These are phyloP conservation scores for Ettlia oleoabundans DNA, from an alignment of 139 green algal species.

Conservation along the genomic window DNA sequence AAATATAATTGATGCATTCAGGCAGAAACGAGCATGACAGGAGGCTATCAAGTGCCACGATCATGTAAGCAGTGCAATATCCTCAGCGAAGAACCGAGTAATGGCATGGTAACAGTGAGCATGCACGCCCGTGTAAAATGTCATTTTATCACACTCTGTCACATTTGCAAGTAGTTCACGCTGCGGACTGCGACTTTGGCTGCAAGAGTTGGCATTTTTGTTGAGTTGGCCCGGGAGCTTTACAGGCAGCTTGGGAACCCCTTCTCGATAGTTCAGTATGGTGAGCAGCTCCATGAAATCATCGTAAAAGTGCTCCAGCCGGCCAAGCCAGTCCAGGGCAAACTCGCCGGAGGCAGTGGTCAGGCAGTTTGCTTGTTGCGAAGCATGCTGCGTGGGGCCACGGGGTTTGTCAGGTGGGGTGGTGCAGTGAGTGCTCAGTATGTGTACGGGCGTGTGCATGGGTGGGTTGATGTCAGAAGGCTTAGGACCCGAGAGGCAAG, in stretches of 20 bases:
- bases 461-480: no score
- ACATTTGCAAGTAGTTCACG: background rate
- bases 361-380: no score
- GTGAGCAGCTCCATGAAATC: background rate
- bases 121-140: background rate
- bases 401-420: no score
- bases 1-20: no score
- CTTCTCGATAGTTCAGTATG: background rate
- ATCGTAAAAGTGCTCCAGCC: conserved; percentile 14
- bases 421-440: no score
- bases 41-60: no score
- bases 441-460: no score
- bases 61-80: conserved; percentile 5
- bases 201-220: background rate
- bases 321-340: conserved; percentile 18
- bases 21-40: no score
- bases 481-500: no score
- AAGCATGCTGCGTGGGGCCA: no score
- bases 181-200: background rate
- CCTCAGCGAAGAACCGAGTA: background rate
- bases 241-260: conserved; percentile 8
- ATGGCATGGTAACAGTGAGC: background rate
- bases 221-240: background rate
- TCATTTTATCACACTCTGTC: background rate
- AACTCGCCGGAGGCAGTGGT: no score